Base-by-base conservation (phyloP, 495 filamentous ascomycete species). In the Penicillium paxilli region DNA sequence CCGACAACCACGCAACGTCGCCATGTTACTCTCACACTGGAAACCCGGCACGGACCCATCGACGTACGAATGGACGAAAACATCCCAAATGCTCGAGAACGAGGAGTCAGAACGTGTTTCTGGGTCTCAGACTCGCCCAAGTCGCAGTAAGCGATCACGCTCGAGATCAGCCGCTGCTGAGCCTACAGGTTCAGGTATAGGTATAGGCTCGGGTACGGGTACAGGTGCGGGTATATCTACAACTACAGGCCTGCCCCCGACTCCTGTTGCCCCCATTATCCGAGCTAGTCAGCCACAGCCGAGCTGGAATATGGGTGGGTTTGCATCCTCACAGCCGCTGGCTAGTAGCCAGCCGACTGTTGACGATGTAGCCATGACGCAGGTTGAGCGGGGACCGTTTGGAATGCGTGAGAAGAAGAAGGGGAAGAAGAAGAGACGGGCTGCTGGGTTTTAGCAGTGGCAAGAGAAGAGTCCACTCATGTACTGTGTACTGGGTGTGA, bases 1-100 rank as follows among this genome's bases (percentile, higher is more conserved):
- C 14, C 23, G 64, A 19, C 44, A 66, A 33, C 54, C 69, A 6
- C 58, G 45, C 14, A 69, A 60, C 12, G 57, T 69, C 21, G 48
- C 58, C 23, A 66, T 55, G 25, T 55, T 80, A n/a, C 64, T 82
- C 0, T 60, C 67, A 5, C 71, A 79, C 17, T 82, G 79, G 79
- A 33, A 63, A 20, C 40, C 63, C 2, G 78, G 77, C 9, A 42
- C 40, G 14, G 64, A 75, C 48, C 79, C 77, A 12, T 52, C 58
- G 14, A 41, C 52, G 8, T 78, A 79, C 52, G 61, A 67, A 41
- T 78, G 73, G 76, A 60, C 70, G 44, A 58, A 59, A 50, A 68
- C 54, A 14, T 54, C 54, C n/a, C 55, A 54, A 17, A 52, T 50
- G 40, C 35, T 65, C 4, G 66, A 61, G 19, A 49, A 56, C 38